Conservation (phyloP, 495 filamentous ascomycete genomes). For the Stereocaulon alpinum region DNA sequence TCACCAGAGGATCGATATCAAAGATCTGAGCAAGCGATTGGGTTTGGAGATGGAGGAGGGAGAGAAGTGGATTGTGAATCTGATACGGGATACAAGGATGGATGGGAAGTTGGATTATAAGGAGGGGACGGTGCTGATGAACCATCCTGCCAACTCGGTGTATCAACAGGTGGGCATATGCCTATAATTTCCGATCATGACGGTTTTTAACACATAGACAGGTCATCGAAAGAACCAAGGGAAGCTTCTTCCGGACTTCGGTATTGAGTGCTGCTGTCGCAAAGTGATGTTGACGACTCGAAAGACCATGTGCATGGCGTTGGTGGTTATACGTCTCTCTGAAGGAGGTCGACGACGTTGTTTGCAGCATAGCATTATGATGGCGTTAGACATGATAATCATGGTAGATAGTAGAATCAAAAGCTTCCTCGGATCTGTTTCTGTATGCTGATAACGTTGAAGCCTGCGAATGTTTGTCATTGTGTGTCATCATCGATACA, state of each 20-base stretch:
- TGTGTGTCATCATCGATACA: too few relatives aligned
- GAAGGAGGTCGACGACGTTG: background rate
- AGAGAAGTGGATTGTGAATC: constrained; percentile 99
- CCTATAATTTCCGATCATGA: constrained; percentile 56
- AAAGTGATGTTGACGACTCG: constrained; percentile 8
- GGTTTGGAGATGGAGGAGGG: constrained; percentile 87
- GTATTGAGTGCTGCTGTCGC: constrained; percentile 24
- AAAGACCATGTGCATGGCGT: background rate
- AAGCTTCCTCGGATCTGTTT: background rate
- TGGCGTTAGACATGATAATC: background rate
- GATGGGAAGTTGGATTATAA: constrained; percentile 99
- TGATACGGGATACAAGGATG: constrained; percentile 92
- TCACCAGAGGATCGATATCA: constrained; percentile 91
- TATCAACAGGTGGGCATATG: constrained; percentile 99
- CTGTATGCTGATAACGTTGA: too few relatives aligned
- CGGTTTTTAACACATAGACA: constrained; percentile 30
- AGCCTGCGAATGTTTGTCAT: too few relatives aligned
- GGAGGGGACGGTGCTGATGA: constrained; percentile 97
- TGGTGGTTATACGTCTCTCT: background rate
- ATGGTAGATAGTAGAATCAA: background rate
- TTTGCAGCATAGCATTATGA: constrained; percentile 2
- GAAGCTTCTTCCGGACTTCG: constrained; percentile 24
- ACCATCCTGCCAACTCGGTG: constrained; percentile 93
- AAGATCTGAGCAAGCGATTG: constrained; percentile 79
- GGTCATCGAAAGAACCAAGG: constrained; percentile 26